Conservation (phyloP, 2,329 filamentous ascomycete genomes). For the Colletotrichum shisoi region DNA sequence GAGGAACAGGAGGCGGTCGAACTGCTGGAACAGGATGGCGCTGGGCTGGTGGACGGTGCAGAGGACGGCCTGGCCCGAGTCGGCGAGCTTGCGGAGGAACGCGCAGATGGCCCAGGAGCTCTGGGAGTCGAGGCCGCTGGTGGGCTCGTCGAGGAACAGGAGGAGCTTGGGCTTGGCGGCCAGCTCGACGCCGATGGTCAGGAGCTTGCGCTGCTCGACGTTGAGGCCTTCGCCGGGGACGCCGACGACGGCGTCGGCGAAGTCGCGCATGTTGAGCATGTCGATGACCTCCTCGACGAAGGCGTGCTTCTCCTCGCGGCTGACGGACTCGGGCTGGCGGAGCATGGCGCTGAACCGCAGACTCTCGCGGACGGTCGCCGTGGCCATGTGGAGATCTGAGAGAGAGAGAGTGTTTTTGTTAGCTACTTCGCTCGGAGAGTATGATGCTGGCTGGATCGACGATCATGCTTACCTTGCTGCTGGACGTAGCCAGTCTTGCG, state of each 20-base stretch:
- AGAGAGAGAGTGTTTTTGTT: conserved; percentile 4
- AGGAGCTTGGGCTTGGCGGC: conserved; percentile 65
- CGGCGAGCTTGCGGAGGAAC: conserved; percentile 68
- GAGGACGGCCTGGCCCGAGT: conserved; percentile 61
- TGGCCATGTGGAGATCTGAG: conserved; percentile 63
- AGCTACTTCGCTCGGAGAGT: neutral
- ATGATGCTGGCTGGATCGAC: no score
- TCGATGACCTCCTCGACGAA: conserved; percentile 72
- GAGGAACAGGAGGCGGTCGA: conserved; percentile 70
- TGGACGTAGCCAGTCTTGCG: conserved; percentile 73
- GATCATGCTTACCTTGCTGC: conserved; percentile 60
- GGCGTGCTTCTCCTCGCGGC: conserved; percentile 64
- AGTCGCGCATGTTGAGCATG: conserved; percentile 72
- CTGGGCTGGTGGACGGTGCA: conserved; percentile 66
- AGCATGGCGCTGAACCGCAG: conserved; percentile 65
- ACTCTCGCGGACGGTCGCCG: conserved; percentile 63
- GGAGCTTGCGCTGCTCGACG: conserved; percentile 67
- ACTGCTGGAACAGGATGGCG: conserved; percentile 61
- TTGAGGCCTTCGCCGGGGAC: conserved; percentile 68
- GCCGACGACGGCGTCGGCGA: conserved; percentile 71
- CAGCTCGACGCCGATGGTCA: conserved; percentile 69
- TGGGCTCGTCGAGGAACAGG: conserved; percentile 69
- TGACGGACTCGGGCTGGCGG: conserved; percentile 63
- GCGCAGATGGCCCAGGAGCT: conserved; percentile 69
- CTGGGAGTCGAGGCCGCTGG: conserved; percentile 69